Percentiles rank a stretch among this genome's conserved stretches.
Evolutionary conservation across 2,329 filamentous ascomycete genomes (phyloP).

Genomic region (Apiospora marii): DNA sequence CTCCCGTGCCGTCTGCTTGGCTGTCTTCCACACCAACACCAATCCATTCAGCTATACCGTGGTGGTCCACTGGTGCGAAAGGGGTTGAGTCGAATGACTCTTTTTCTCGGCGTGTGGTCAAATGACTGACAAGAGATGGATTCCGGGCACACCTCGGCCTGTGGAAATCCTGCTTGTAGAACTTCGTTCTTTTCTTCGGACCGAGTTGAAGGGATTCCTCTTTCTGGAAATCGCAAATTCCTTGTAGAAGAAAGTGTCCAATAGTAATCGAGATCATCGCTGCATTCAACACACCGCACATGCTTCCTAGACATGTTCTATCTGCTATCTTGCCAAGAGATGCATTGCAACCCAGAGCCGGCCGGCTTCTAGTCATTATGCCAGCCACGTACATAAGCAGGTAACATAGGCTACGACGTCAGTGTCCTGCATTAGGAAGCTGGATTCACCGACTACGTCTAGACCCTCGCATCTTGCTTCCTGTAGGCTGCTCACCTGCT

Average conservation of each 20-base stretch:
- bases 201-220: background rate
- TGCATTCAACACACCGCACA: background rate
- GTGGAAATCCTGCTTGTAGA: background rate
- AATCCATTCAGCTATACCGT: background rate
- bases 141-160: background rate
- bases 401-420: constrained; percentile 6
- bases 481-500: background rate
- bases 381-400: background rate
- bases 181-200: background rate
- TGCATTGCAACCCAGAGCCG: constrained; percentile 5
- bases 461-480: background rate
- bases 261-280: background rate
- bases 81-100: background rate
- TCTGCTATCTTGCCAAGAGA: constrained; percentile 14
- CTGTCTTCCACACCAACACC: background rate
- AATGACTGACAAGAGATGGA: constrained; percentile 7
- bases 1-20: constrained; percentile 10
- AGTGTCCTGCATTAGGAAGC: constrained; percentile 18
- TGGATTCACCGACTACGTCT: background rate
- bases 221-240: background rate
- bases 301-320: constrained; percentile 6
- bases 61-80: background rate
- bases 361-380: background rate
- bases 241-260: background rate
- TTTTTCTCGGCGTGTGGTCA: background rate